These are phyloP conservation scores for Bidens hawaiensis DNA, from an alignment of 140 eudicot genomes.

Conservation along the genomic window DNA sequence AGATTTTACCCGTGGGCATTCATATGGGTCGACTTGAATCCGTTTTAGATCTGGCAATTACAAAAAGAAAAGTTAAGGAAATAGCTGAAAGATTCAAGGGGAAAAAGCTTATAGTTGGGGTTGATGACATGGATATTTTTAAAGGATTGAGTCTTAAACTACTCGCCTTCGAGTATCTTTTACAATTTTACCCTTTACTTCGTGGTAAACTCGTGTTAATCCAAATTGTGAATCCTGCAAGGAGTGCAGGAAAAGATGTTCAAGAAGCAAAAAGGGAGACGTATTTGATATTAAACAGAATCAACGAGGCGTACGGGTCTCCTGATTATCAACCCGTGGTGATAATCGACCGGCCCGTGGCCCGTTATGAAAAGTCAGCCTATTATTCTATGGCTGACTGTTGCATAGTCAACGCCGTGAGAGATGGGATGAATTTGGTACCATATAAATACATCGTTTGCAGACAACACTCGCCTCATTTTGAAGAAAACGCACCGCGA, in stretches of 20 bases:
- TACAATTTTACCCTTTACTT: constrained; percentile 33
- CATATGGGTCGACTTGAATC: constrained; percentile 78
- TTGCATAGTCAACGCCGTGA: constrained; percentile 82
- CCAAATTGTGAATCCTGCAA: constrained; percentile 88
- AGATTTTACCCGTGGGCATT: constrained; percentile 78
- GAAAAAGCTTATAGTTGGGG: constrained; percentile 69
- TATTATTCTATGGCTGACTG: constrained; percentile 85
- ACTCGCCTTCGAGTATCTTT: constrained; percentile 70
- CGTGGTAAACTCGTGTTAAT: constrained; percentile 58
- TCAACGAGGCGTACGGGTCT: constrained; percentile 58
- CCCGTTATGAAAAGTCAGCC: constrained; percentile 80
- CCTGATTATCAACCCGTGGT: constrained; percentile 59
- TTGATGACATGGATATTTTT: constrained; percentile 93
- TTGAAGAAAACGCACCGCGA: constrained; percentile 55
- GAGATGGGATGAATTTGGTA: constrained; percentile 93
- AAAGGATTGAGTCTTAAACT: constrained; percentile 83
- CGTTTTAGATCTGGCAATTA: constrained; percentile 60
- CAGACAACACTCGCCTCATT: constrained; percentile 57
- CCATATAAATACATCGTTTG: constrained; percentile 82
- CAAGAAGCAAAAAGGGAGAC: constrained; percentile 82
- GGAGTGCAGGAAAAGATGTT: constrained; percentile 82
- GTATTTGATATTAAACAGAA: constrained; percentile 51
- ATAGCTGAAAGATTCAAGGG: constrained; percentile 63
- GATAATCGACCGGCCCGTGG: constrained; percentile 69
- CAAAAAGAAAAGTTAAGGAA: constrained; percentile 56